Evolutionary conservation across 139 green algal species (phyloP).

Genomic region (Spirogloea muscicola): DNA sequence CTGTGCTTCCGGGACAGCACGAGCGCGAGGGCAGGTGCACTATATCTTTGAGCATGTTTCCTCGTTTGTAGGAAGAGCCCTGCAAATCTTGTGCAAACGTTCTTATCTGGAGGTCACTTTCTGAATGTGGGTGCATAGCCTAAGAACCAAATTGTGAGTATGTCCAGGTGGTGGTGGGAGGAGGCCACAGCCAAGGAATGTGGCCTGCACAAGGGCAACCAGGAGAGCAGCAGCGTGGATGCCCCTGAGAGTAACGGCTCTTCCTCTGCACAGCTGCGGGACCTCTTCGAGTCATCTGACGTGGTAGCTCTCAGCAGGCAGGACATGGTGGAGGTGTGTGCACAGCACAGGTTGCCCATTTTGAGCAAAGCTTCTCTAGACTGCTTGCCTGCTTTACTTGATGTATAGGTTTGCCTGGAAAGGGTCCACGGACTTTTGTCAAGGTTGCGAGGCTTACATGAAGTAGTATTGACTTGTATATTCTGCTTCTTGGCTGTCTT

Average conservation of each 20-base stretch:
- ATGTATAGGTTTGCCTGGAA: background rate
- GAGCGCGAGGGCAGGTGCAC: constrained; percentile 89
- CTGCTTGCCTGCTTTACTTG: too few species aligned
- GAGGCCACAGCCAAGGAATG: constrained; percentile 89
- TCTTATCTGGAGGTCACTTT: background rate
- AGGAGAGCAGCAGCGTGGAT: too few species aligned
- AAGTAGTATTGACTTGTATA: too few species aligned
- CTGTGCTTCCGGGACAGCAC: constrained; percentile 93
- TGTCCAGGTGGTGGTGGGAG: constrained; percentile 97
- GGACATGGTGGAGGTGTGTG: constrained; percentile 48
- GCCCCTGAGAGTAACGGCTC: too few species aligned
- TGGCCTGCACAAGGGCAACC: constrained; percentile 86
- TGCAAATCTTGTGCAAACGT: background rate
- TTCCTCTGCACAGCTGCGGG: too few species aligned
- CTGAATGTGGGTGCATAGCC: background rate
- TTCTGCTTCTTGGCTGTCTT: too few species aligned
- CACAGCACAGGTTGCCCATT: too few species aligned
- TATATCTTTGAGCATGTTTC: background rate
- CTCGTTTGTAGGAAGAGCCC: background rate
- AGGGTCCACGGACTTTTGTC: constrained; percentile 3
- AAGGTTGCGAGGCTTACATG: constrained; percentile 21
- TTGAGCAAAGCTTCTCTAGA: background rate
- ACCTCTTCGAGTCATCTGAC: constrained; percentile 23
- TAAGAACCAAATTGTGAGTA: too few species aligned
- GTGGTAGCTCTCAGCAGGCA: constrained; percentile 62